phyloP scores from a whole-genome alignment of 177 flowering plant species.

The Vitis hybrid region DNA sequence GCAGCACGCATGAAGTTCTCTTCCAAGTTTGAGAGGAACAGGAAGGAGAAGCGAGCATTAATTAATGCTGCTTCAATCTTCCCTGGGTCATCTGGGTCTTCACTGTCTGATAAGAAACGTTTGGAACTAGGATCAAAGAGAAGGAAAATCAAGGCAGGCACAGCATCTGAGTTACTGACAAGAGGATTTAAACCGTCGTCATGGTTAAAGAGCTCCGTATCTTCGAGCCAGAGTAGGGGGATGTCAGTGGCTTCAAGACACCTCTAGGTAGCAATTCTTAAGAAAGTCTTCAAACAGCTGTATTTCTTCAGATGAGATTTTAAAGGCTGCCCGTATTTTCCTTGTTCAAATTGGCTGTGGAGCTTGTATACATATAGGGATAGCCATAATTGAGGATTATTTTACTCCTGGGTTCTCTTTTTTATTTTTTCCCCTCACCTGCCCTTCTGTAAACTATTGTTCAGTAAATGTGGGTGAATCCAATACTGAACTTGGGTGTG shows the following conservation, averaged over 20 bases:
- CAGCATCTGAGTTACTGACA: constrained; percentile 58
- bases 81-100: constrained; percentile 32
- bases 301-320: no score
- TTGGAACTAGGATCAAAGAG: constrained; percentile 73
- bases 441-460: no score
- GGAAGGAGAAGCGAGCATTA: constrained; percentile 72
- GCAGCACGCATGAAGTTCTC: constrained; percentile 63
- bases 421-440: no score
- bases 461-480: no score
- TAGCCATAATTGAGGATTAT: no score
- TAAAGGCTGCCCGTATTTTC: no score
- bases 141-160: constrained; percentile 69
- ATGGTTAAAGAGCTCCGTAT: constrained; percentile 39
- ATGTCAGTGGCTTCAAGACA: constrained; percentile 17
- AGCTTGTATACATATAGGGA: no score
- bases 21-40: constrained; percentile 62
- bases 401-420: no score
- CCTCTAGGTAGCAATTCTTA: neutral
- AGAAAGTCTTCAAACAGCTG: no score
- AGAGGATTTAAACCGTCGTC: constrained; percentile 81
- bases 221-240: constrained; percentile 24
- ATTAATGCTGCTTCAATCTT: constrained; percentile 76
- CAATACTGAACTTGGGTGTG: no score
- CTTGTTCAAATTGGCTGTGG: no score
- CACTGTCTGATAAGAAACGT: constrained; percentile 30